Evolutionary conservation across 2,329 filamentous ascomycete species (phyloP), one percentile per base, ranked within the genome.

Genomic region (Whalleya microplaca): DNA sequence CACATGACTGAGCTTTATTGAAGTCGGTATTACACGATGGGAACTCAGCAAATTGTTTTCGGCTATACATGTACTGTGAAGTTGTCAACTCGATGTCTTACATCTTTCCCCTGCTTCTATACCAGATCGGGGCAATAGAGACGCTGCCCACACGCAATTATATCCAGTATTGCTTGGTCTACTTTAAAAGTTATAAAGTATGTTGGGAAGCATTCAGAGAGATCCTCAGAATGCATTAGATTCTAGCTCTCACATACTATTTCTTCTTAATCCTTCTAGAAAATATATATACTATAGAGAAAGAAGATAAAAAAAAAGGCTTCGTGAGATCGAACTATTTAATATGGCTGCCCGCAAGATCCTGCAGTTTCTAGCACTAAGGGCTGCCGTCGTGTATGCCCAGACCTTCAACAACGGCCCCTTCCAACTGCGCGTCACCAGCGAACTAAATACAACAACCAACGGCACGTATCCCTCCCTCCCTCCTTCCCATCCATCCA

Each of bases 401-500:
- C 48, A 58, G 23, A 23, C 21, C 41, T 51, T 29, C 29, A 44
- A 29, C 2, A 58, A 58, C 32, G 51, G 55, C 19, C 55, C 55
- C 29, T 51, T 58, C 19, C 55, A 58, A 43, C 41, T 58, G 32
- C 55, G 29, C 19, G 23, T 58, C 44, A 41, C 21, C 21, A 58
- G 55, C 41, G 16, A 29, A 12, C 5, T 10, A 23, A 54, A 58
- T 20, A n/a, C 43, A 7, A 48, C 55, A 1, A 58, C 53, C 27
- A 21, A 44, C 41, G 55, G 55, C 53, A 58, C 32, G 9, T 37
- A 37, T 14, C 32, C 10, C 14, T 37, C 3, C 32, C 32, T 12
- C 14, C 32, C 32, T 37, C 32, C 32, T 16, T 37, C 32, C 32
- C 32, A 3, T 37, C 10, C 10, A 5, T 37, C 32, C 8, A 7